Conservation (phyloP, 768 basidiomycete genomes). For the Scleroderma bovista region DNA sequence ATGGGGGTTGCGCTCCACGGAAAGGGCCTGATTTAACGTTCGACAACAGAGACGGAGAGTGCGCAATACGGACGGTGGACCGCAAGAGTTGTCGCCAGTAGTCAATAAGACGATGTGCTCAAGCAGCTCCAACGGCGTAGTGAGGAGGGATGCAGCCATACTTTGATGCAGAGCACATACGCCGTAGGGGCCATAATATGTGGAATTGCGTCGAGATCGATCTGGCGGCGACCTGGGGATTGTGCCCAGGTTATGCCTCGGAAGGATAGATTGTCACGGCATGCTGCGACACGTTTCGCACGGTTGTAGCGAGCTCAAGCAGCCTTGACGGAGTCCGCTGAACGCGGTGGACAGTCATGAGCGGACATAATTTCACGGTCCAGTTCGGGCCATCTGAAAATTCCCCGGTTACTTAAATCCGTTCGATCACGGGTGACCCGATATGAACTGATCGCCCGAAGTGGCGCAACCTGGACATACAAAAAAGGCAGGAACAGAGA, state of each 20-base stretch:
- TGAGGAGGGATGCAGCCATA: conserved; percentile 30
- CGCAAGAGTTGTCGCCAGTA: conserved; percentile 22
- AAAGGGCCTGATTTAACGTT: conserved; percentile 22
- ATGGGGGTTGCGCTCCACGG: conserved; percentile 21
- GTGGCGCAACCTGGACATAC: not conserved
- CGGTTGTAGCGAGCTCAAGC: conserved; percentile 9
- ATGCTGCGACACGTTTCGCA: conserved; percentile 19
- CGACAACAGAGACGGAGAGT: conserved; percentile 32
- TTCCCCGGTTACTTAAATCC: not conserved
- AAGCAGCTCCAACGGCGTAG: conserved; percentile 30
- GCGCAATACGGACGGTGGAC: conserved; percentile 30
- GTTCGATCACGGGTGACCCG: not conserved
- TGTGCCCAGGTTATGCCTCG: conserved; percentile 12
- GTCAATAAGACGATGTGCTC: conserved; percentile 32
- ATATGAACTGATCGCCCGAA: not conserved
- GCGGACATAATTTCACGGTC: not conserved
- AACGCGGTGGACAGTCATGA: not conserved
- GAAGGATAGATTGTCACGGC: conserved; percentile 27
- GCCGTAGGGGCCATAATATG: conserved; percentile 18
- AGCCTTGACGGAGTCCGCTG: conserved; percentile 12
- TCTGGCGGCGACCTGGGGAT: conserved; percentile 22
- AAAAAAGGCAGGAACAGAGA: not conserved
- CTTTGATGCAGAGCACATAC: conserved; percentile 12
- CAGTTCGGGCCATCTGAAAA: not conserved
- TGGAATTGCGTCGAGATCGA: conserved; percentile 7